These are phyloP conservation scores for Purpureocillium lavendulum DNA, from an alignment of 2,329 filamentous ascomycete species.

Conservation along the genomic window DNA sequence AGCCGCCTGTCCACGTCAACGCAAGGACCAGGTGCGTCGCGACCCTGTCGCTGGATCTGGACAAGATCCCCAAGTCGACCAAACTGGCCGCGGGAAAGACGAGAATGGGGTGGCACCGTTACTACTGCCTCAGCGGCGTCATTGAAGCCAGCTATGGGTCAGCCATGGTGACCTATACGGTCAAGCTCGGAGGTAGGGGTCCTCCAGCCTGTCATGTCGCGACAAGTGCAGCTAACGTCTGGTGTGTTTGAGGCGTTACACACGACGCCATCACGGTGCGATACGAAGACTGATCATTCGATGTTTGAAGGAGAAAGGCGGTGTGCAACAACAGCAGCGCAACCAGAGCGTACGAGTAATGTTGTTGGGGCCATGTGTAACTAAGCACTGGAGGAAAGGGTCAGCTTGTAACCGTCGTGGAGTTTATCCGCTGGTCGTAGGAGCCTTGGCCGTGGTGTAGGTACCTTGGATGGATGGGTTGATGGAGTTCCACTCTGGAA, in stretches of 20 bases:
- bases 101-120: slow-evolving; percentile 25
- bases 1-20: slow-evolving; percentile 21
- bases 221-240: neutral
- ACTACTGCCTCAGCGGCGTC: slow-evolving; percentile 25
- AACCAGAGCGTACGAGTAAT: no score
- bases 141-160: slow-evolving; percentile 30
- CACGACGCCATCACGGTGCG: slow-evolving; percentile 27
- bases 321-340: no score
- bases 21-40: slow-evolving; percentile 21
- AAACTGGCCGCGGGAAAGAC: slow-evolving; percentile 20
- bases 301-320: no score
- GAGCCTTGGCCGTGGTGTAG: no score
- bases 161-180: slow-evolving; percentile 27
- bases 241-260: slow-evolving; percentile 25
- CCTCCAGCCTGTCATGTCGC: neutral
- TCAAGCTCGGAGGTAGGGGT: slow-evolving; percentile 26
- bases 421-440: no score
- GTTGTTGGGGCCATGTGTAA: neutral
- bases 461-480: no score
- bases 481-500: no score
- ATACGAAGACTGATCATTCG: slow-evolving; percentile 16
- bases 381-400: neutral
- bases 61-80: slow-evolving; percentile 21
- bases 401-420: no score
- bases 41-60: slow-evolving; percentile 24